These are phyloP conservation scores for Xylariaceae sp. DNA, from an alignment of 2,329 filamentous ascomycete species.

Conservation along the genomic window DNA sequence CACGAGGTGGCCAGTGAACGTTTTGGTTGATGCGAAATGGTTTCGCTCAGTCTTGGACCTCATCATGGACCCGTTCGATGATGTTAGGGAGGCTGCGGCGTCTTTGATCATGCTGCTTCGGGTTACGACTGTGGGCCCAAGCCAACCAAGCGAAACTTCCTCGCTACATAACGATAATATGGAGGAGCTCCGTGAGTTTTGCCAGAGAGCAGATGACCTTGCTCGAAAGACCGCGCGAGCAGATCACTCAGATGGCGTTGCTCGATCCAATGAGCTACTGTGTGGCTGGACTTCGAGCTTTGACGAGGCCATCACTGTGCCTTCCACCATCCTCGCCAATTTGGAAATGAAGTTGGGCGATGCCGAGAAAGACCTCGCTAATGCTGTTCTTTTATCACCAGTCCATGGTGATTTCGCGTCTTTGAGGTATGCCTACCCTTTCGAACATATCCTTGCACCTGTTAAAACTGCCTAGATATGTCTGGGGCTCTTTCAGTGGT, in stretches of 20 bases:
- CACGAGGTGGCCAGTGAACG: conserved; percentile 33
- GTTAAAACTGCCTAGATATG: conserved; percentile 33
- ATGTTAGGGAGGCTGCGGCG: conserved; percentile 64
- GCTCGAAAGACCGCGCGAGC: conserved; percentile 73
- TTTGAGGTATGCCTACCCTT: conserved; percentile 49
- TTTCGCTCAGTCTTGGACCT: conserved; percentile 69
- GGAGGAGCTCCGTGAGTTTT: conserved; percentile 41
- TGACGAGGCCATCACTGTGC: conserved; percentile 43
- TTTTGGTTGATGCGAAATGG: conserved; percentile 45
- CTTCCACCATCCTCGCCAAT: conserved; percentile 53
- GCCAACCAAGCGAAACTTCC: conserved; percentile 4
- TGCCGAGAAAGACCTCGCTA: conserved; percentile 61
- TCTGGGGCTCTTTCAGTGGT: conserved; percentile 47
- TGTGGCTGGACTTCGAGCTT: conserved; percentile 50
- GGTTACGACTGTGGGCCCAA: conserved; percentile 28
- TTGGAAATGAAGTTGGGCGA: conserved; percentile 61
- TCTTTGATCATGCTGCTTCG: conserved; percentile 48
- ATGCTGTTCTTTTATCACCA: conserved; percentile 62
- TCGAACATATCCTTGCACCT: background rate
- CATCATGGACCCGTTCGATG: conserved; percentile 86
- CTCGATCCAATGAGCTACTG: conserved; percentile 67
- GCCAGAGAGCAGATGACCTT: conserved; percentile 48
- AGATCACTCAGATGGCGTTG: conserved; percentile 89
- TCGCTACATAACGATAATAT: conserved; percentile 14
- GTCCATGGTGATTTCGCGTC: conserved; percentile 68